These are phyloP conservation scores for Arthrinium puccinioides DNA, from an alignment of 2,329 filamentous ascomycete genomes.

Conservation along the genomic window DNA sequence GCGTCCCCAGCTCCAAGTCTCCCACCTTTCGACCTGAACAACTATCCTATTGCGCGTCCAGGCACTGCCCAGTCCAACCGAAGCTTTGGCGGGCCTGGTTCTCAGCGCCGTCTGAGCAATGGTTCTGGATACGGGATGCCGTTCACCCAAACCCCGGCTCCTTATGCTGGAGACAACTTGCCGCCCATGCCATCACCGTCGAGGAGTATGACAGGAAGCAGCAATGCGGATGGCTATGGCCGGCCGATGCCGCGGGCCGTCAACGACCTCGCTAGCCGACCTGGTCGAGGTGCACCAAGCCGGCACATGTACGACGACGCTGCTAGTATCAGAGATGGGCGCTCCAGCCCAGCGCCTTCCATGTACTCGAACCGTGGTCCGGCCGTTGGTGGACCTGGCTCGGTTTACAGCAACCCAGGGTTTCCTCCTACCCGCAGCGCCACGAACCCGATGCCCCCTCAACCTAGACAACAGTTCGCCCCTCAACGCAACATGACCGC, in stretches of 20 bases:
- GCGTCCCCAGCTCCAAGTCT: conserved; percentile 29
- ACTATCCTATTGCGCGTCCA: conserved; percentile 24
- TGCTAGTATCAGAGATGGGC: conserved; percentile 16
- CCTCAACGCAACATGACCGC: conserved; percentile 40
- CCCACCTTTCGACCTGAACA: conserved; percentile 21
- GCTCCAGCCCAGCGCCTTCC: conserved; percentile 25
- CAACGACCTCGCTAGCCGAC: conserved; percentile 14
- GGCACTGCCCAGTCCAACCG: conserved; percentile 29
- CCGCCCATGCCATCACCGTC: conserved; percentile 24
- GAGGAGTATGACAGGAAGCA: conserved; percentile 23
- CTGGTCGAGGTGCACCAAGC: conserved; percentile 10
- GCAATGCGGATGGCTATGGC: conserved; percentile 23
- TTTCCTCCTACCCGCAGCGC: conserved; percentile 29
- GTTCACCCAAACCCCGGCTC: conserved; percentile 13
- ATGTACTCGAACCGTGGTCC: conserved; percentile 14
- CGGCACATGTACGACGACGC: conserved; percentile 14
- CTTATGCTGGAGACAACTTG: conserved; percentile 16
- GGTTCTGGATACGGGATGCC: conserved; percentile 12
- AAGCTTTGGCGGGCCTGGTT: conserved; percentile 20
- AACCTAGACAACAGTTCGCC: conserved; percentile 24
- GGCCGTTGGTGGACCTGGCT: conserved; percentile 5
- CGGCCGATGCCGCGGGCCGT: conserved; percentile 15
- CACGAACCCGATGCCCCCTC: conserved; percentile 27
- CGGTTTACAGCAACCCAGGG: conserved; percentile 15
- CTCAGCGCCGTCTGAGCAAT: conserved; percentile 13